Conservation (phyloP, 2,329 filamentous ascomycete genomes). For the Ampelomyces quisqualis region DNA sequence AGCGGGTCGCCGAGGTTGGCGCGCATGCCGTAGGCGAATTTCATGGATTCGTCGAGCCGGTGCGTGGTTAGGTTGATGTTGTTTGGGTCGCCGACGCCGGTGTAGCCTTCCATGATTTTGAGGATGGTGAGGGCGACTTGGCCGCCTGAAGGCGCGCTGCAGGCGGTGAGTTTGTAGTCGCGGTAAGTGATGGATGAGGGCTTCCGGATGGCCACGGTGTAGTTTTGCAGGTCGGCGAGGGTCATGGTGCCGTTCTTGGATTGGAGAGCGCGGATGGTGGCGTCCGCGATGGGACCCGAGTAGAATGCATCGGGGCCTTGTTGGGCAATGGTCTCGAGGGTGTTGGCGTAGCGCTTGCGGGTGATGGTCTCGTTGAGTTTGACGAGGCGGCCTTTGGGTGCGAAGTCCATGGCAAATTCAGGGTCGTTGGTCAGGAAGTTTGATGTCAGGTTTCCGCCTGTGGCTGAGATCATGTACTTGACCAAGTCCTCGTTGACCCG, state of each 20-base stretch:
- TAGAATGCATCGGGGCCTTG: conserved; percentile 75
- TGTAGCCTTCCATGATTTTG: conserved; percentile 80
- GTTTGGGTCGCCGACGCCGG: conserved; percentile 59
- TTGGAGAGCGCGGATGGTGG: conserved; percentile 69
- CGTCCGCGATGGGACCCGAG: conserved; percentile 68
- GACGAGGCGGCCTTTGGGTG: conserved; percentile 73
- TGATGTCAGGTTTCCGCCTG: conserved; percentile 32
- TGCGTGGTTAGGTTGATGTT: conserved; percentile 71
- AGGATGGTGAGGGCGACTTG: conserved; percentile 72
- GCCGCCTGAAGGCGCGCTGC: conserved; percentile 76
- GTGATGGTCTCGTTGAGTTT: conserved; percentile 76
- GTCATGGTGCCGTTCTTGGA: conserved; percentile 81
- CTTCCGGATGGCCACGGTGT: conserved; percentile 65
- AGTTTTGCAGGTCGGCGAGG: conserved; percentile 71
- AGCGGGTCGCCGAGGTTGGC: conserved; percentile 79
- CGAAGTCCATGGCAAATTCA: conserved; percentile 85
- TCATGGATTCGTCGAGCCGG: conserved; percentile 81
- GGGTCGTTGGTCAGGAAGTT: conserved; percentile 75
- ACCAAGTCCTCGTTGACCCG: conserved; percentile 71
- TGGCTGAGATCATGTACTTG: conserved; percentile 64
- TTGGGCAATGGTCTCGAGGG: conserved; percentile 74
- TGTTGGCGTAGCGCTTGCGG: conserved; percentile 75
- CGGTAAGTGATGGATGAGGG: conserved; percentile 58
- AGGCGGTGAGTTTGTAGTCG: conserved; percentile 67
- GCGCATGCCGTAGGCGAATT: conserved; percentile 80